A percentile compares a stretch with the other conserved stretches of the same genome.
Conservation (phyloP, 2,329 filamentous ascomycete genomes). For the Dactylellina haptotyla region DNA sequence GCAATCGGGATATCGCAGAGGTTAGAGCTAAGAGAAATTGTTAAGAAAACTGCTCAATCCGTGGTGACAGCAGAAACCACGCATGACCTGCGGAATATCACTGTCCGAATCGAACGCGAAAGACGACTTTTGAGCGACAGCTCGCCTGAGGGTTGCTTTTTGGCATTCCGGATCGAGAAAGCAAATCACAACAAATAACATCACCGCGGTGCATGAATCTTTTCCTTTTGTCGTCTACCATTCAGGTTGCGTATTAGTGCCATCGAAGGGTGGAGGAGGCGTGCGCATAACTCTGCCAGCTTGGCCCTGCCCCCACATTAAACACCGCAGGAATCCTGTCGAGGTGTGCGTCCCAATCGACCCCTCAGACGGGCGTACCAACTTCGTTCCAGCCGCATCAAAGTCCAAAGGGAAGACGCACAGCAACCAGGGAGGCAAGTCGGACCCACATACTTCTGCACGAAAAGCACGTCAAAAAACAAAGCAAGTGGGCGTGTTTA, state of each 20-base stretch:
- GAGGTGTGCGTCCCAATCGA: neutral
- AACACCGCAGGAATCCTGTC: neutral
- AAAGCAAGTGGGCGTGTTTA: constrained; percentile 42
- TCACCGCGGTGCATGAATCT: constrained; percentile 15
- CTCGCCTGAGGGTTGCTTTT: neutral
- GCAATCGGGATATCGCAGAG: no score
- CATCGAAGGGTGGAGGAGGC: constrained; percentile 45
- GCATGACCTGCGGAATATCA: neutral
- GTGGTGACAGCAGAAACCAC: neutral
- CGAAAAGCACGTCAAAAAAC: constrained; percentile 30
- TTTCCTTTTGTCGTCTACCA: neutral
- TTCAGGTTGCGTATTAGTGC: constrained; percentile 14
- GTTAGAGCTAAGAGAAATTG: no score
- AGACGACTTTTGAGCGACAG: neutral
- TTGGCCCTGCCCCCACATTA: constrained; percentile 47
- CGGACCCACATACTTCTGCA: constrained; percentile 22
- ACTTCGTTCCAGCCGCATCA: constrained; percentile 52
- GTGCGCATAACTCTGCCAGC: constrained; percentile 35
- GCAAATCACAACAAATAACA: constrained; percentile 34
- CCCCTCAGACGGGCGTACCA: constrained; percentile 10
- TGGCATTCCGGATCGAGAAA: constrained; percentile 25
- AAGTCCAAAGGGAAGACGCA: constrained; percentile 33
- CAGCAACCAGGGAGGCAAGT: constrained; percentile 3
- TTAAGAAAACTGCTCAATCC: no score
- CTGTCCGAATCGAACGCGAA: constrained; percentile 29